Evolutionary conservation across 169 alveolate genomes (phyloP), one percentile per base, ranked within the genome.

Genomic region (Plasmodium reichenowi): DNA sequence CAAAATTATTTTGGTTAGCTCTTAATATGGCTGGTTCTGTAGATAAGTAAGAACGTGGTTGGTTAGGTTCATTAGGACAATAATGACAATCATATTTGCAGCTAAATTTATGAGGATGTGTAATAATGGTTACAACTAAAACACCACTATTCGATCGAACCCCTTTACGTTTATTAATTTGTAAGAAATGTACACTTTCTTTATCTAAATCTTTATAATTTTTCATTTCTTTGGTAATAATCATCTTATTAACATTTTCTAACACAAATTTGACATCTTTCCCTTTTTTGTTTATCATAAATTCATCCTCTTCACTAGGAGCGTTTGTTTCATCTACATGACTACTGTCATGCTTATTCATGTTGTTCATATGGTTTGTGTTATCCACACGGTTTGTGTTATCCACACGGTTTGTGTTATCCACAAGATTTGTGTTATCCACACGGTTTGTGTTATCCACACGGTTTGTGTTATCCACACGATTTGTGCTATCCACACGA

Each of bases 11-110:
- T 88, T 97, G 99, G 73, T 97, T 97, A 2, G 98, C 99, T 22
- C 99, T 93, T 68, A 96, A 93, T 45, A 97, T 98, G 2, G 99
- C 99, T 5, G 99, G 99, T 86, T 97, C 99, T 1, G 99, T 97
- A n/a, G 98, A 96, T 43, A 97, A 94, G 88, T 97, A 97, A 56
- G 98, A 95, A 24, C 98, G 93, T 13, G 99, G 99, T 85, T 97
- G 99, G 10, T 98, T 98, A 0, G 99, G 99, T 75, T 97, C 99
- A 85, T 97, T 96, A 3, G 99, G 99, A 60, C 99, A 96, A 93
- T 96, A 97, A 83, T 95, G 95, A 87, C 99, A 97, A 76, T 97
- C 98, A 59, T 96, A 93, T 43, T 98, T 95, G 78, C 99, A 97
- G 62, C 98, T 95, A 93, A 97, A 97, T 50, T 92, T 91, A 3